These are phyloP conservation scores for Diplotaxis tenuifolia DNA, from an alignment of 345 rosid genomes.

Conservation along the genomic window DNA sequence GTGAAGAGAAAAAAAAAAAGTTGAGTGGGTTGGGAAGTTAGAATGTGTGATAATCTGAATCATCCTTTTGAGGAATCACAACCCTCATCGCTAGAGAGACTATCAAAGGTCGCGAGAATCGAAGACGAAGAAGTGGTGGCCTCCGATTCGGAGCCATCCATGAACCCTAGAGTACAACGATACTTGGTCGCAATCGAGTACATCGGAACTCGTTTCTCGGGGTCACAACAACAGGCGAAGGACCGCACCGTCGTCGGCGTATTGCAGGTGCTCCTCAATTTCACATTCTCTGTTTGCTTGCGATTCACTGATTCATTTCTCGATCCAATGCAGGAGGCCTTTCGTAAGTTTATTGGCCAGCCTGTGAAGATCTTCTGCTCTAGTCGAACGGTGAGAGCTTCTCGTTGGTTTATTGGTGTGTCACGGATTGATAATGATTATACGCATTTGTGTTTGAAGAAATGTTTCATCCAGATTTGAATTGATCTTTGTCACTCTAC, in stretches of 20 bases:
- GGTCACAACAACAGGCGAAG: conserved; percentile 76
- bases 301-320: neutral
- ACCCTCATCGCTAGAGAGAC: conserved; percentile 34
- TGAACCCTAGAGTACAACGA: conserved; percentile 61
- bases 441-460: neutral
- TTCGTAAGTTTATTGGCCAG: conserved; percentile 78
- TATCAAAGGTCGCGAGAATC: conserved; percentile 52
- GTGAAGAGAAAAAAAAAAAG: too few species aligned
- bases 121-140: conserved; percentile 31
- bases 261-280: conserved; percentile 48
- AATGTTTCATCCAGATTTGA: neutral
- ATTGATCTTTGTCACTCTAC: too few species aligned
- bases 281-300: neutral
- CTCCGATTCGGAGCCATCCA: conserved; percentile 29
- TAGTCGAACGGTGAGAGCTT: conserved; percentile 74
- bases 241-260: conserved; percentile 78
- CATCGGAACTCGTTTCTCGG: conserved; percentile 81
- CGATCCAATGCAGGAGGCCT: conserved; percentile 62
- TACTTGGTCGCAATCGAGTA: conserved; percentile 87
- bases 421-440: neutral
- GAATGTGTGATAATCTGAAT: conserved; percentile 48
- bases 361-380: conserved; percentile 74
- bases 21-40: neutral
- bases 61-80: conserved; percentile 32
- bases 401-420: neutral